Evolutionary conservation across 306 rosid species (phyloP), one percentile per base, ranked within the genome.

Genomic region (Rubus parviflorus): DNA sequence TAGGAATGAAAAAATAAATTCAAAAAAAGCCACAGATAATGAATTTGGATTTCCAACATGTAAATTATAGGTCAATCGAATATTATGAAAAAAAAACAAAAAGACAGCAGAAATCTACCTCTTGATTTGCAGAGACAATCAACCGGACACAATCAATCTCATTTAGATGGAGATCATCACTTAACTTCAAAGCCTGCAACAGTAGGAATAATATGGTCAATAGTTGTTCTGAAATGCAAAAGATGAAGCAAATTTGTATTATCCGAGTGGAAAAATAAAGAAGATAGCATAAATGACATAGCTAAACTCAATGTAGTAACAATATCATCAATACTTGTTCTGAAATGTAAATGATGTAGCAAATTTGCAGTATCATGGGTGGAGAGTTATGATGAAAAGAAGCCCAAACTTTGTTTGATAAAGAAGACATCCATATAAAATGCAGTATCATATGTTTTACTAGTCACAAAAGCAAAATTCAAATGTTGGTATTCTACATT

Each of bases 121-220:
- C 97, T 78, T 92, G 97, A 84, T 95, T 92, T 41, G 97, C 93
- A 52, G 83, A 83, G 66, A 95, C 87, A 77, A 95, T 93, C 87
- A 95, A 86, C 41, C 89, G 86, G 74, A 95, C 97, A 35, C 97
- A 92, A 13, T 95, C 92, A 49, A 92, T 86, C 85, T 95, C 98
- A 81, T 92, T 95, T 61, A 95, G 92, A 86, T 90, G 92, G 77
- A 92, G 92, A 79, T 95, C 97, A 69, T 95, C 96, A 37, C 98
- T 95, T 91, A 95, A 82, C 83, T 90, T 95, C 78, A 95, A 90
- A 42, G 93, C 89, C 98, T 95, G 57, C 15, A 41, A 77, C 61
- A 49, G 9, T 1, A 16, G 35, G 2, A 42, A 20, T 10, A 42
- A n/a, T 2, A 42, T 19, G 23, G 0, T 54, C 60, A 48, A 4